Percentiles rank a stretch among this genome's conserved stretches.
phyloP scores from a whole-genome alignment of 768 basidiomycete species.

The Sarcomyxa edulis region DNA sequence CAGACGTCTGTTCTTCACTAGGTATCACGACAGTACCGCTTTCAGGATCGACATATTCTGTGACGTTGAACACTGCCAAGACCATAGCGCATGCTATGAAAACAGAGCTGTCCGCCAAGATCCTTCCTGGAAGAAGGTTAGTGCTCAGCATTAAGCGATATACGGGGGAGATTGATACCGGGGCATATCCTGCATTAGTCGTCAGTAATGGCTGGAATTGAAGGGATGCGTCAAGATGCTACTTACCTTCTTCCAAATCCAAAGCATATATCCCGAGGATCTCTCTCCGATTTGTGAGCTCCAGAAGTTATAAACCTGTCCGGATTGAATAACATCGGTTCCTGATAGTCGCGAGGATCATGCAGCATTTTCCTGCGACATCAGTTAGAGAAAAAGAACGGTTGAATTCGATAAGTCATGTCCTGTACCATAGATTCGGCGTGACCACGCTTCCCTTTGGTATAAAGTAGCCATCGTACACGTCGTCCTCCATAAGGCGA shows the following conservation, averaged over 20 bases:
- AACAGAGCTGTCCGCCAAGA: slow-evolving; percentile 48
- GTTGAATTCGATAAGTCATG: too few relatives aligned
- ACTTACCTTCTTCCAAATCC: slow-evolving; percentile 64
- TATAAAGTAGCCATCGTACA: slow-evolving; percentile 39
- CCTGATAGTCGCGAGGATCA: slow-evolving; percentile 45
- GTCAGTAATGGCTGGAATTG: not conserved
- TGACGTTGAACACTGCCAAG: slow-evolving; percentile 45
- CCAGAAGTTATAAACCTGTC: slow-evolving; percentile 50
- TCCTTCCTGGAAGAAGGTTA: slow-evolving; percentile 28
- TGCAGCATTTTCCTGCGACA: slow-evolving; percentile 46
- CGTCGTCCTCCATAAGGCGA: slow-evolving; percentile 31
- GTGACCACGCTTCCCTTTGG: slow-evolving; percentile 34
- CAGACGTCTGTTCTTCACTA: slow-evolving; percentile 46
- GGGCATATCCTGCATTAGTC: slow-evolving; percentile 34
- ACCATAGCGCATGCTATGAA: slow-evolving; percentile 47
- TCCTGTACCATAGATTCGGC: slow-evolving; percentile 29
- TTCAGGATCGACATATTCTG: slow-evolving; percentile 33
- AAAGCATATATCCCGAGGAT: slow-evolving; percentile 58
- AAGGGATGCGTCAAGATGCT: not conserved
- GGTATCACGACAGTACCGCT: slow-evolving; percentile 43
- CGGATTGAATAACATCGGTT: slow-evolving; percentile 53
- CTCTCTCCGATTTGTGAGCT: slow-evolving; percentile 37
- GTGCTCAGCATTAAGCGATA: not conserved
- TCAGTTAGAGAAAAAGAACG: too few relatives aligned
- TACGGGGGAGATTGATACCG: slow-evolving; percentile 22